Evolutionary conservation across 768 basidiomycete genomes (phyloP).

Genomic region (Dioszegia crocea): DNA sequence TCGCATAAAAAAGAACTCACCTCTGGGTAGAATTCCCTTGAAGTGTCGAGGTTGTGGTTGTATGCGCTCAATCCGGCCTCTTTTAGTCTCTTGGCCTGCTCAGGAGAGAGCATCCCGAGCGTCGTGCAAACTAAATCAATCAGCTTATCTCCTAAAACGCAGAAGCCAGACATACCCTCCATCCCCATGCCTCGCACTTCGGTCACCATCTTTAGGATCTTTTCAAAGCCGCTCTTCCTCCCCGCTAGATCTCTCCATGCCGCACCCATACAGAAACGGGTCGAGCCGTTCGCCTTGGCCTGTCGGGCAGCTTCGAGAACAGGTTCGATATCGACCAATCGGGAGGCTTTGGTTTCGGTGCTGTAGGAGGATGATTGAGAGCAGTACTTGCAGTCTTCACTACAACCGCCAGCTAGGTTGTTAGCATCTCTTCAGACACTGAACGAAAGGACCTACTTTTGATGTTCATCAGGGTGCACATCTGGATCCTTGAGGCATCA

Average conservation of each 20-base stretch:
- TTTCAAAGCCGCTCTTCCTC: conserved; percentile 86
- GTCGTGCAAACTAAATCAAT: conserved; percentile 80
- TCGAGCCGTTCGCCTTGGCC: conserved; percentile 94
- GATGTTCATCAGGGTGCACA: conserved; percentile 98
- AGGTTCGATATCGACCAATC: conserved; percentile 80
- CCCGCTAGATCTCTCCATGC: conserved; percentile 95
- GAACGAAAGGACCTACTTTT: conserved; percentile 68
- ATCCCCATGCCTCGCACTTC: conserved; percentile 82
- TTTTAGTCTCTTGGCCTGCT: conserved; percentile 86
- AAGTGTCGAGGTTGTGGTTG: conserved; percentile 98
- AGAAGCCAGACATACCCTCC: conserved; percentile 57
- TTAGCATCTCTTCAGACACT: background rate
- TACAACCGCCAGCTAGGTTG: conserved; percentile 77
- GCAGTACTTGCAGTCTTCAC: conserved; percentile 97
- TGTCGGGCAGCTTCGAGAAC: conserved; percentile 87
- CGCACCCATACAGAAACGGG: conserved; percentile 98
- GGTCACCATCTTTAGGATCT: conserved; percentile 82
- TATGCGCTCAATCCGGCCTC: conserved; percentile 95
- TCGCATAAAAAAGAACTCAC: conserved; percentile 51
- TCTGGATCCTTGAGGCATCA: conserved; percentile 83
- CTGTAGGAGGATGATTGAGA: conserved; percentile 93
- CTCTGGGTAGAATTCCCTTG: conserved; percentile 90
- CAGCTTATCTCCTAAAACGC: background rate
- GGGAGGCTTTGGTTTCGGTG: conserved; percentile 81
- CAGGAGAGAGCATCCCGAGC: conserved; percentile 90